Conservation (phyloP, 2,329 filamentous ascomycete genomes). For the Lasiodiplodia citricola region DNA sequence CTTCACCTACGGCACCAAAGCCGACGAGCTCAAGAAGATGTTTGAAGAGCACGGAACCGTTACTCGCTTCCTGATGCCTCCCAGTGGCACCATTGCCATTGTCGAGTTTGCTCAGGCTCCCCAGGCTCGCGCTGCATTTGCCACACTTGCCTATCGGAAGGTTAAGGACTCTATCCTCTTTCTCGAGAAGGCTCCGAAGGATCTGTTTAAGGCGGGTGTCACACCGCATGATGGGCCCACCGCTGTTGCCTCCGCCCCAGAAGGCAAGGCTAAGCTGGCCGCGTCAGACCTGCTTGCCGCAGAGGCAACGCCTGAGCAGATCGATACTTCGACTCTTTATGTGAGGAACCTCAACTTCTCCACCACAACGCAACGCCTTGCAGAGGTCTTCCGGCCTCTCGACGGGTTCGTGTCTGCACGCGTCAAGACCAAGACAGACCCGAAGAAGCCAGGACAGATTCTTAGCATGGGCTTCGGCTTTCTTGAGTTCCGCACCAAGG, state of each 20-base stretch:
- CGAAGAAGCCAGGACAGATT: conserved; percentile 85
- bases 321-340: conserved; percentile 81
- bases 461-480: conserved; percentile 99
- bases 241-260: conserved; percentile 39
- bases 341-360: conserved; percentile 93
- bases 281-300: conserved; percentile 71
- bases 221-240: conserved; percentile 30
- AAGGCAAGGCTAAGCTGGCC: conserved; percentile 61
- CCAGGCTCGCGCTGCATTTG: conserved; percentile 83
- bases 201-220: conserved; percentile 64
- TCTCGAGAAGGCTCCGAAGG: conserved; percentile 88
- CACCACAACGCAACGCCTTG: conserved; percentile 78
- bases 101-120: conserved; percentile 82
- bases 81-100: conserved; percentile 90
- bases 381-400: conserved; percentile 77
- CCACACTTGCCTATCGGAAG: conserved; percentile 83
- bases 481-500: conserved; percentile 81
- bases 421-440: conserved; percentile 91
- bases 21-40: conserved; percentile 77
- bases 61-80: conserved; percentile 85
- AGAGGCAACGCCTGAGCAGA: conserved; percentile 57
- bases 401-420: conserved; percentile 87
- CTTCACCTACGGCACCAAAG: conserved; percentile 81
- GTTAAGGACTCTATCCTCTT: conserved; percentile 91
- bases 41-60: conserved; percentile 88